Evolutionary conservation across 1,284 basidiomycete species (phyloP), one percentile per base, ranked within the genome.

Genomic region (Schizopora paradoxa): DNA sequence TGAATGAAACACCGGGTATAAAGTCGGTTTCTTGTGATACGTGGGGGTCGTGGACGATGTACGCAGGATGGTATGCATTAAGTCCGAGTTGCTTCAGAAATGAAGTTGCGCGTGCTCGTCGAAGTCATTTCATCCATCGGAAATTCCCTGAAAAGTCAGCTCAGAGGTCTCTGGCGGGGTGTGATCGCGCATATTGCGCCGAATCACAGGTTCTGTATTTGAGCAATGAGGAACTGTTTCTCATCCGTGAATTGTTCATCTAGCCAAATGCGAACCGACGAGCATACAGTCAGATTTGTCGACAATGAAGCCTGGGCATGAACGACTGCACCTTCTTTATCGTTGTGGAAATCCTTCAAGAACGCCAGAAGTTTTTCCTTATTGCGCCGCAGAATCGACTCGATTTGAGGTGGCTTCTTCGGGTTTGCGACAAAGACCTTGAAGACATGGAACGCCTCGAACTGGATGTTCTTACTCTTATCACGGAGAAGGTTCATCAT

Each of bases 361-460:
- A 98, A 99, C 4, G 73, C 70, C 32, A 99, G 72, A 10, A 99
- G 70, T 59, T 96, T 94, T 14, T 96, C 92, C 70, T 91, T 91
- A 68, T 99, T 99, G 54, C 95, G 70, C 48, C 88, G 73, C 10
- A 99, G 73, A 51, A 99, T 99, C 25, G 68, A 70, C 59, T 95
- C 93, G 51, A 99, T 97, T 59, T 93, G 88, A 23, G 89, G 81
- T 6, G 95, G 94, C 65, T 99, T 99, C 79, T 97, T 96, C 18
- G 95, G 95, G 62, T 99, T 99, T 32, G 96, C 95, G 28, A 99
- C 95, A 59, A 99, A 99, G 48, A 94, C 95, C 79, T 99, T 99
- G 80, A 99, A 99, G 26, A 99, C 96, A 59, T 99, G 96, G 68
- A 99, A 99, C 2, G 95, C 95, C 65, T 99, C 95, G 52, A 98